These are phyloP conservation scores for Flammula alnicola DNA, from an alignment of 1,284 basidiomycete species.

Conservation along the genomic window DNA sequence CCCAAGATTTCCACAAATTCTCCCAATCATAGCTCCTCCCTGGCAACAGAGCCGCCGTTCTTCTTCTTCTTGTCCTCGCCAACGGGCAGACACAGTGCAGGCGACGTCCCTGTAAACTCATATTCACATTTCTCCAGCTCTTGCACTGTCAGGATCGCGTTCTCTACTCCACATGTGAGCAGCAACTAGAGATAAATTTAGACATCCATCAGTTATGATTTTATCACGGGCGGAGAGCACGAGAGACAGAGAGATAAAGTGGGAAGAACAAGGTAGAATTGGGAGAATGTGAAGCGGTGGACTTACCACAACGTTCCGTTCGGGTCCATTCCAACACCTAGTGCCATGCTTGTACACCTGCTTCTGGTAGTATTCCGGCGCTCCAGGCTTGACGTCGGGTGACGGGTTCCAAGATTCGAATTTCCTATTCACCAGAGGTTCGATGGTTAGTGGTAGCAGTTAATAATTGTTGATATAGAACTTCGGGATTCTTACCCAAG, in stretches of 20 bases:
- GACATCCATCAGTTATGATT: no score
- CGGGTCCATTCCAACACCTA: constrained; percentile 97
- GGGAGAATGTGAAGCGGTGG: no score
- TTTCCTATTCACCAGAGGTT: constrained; percentile 54
- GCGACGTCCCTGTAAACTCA: constrained; percentile 84
- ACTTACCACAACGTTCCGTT: constrained; percentile 75
- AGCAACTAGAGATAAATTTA: constrained; percentile 76
- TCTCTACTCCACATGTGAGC: constrained; percentile 86
- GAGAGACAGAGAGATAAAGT: no score
- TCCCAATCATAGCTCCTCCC: constrained; percentile 56
- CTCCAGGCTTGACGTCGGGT: constrained; percentile 56
- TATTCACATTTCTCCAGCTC: constrained; percentile 99
- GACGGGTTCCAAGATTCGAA: constrained; percentile 80
- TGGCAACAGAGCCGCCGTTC: constrained; percentile 27
- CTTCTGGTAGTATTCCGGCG: constrained; percentile 77
- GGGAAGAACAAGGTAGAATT: no score
- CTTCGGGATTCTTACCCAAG: constrained; percentile 82
- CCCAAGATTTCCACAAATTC: no score
- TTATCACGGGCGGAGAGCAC: no score
- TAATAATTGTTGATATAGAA: no score
- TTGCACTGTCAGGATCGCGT: constrained; percentile 79
- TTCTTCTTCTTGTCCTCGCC: constrained; percentile 39
- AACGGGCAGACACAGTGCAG: constrained; percentile 85
- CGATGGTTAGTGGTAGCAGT: no score
- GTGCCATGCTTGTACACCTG: constrained; percentile 85